phyloP scores from a whole-genome alignment of 75 land plant genomes.

The Gnetum montanum region DNA sequence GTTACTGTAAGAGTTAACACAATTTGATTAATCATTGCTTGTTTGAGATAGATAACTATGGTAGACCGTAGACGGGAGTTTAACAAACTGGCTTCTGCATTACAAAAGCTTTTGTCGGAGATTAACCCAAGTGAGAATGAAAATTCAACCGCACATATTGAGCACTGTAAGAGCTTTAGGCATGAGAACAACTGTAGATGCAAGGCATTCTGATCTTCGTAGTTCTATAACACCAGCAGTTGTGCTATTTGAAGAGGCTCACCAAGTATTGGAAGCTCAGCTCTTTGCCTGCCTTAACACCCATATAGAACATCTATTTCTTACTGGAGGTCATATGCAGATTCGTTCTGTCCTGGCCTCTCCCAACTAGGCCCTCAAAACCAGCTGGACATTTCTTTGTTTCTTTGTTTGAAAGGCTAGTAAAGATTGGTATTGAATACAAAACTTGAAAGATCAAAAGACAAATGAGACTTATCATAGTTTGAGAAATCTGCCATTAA shows the following conservation, averaged over 20 bases:
- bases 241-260: conserved; percentile 23
- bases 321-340: conserved; percentile 26
- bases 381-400: conserved; percentile 20
- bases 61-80: conserved; percentile 7
- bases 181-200: conserved; percentile 31
- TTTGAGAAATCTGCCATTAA: no score
- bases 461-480: conserved; percentile 25
- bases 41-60: neutral
- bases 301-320: conserved; percentile 19
- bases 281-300: conserved; percentile 19
- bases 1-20: conserved; percentile 2
- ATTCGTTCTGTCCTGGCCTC: conserved; percentile 22
- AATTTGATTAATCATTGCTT: conserved; percentile 14
- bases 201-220: conserved; percentile 17
- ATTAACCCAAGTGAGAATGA: neutral
- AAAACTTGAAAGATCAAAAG: conserved; percentile 15
- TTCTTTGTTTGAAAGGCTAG: conserved; percentile 22
- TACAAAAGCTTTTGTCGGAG: conserved; percentile 6
- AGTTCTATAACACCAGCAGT: conserved; percentile 13
- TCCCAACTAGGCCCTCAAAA: conserved; percentile 11
- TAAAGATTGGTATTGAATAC: conserved; percentile 14
- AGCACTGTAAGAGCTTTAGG: conserved; percentile 17
- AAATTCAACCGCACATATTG: conserved; percentile 13
- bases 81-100: conserved; percentile 3
- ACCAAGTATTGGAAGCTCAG: conserved; percentile 21